Conservation (phyloP, 1,139 yeast genomes). For the Candida dubliniensis region DNA sequence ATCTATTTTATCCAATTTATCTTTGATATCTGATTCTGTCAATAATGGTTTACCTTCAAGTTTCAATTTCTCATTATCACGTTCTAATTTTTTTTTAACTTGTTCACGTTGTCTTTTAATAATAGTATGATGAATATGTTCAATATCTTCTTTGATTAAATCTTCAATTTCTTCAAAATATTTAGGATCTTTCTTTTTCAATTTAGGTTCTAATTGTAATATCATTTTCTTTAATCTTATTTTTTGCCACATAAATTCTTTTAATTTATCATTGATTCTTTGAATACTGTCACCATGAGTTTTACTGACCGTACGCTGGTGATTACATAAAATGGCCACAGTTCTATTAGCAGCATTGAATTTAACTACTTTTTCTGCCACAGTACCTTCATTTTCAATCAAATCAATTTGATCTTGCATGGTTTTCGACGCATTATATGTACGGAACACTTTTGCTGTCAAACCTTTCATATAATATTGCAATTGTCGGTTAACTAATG, state of each 20-base stretch:
- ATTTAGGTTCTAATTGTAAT: slow-evolving; percentile 58
- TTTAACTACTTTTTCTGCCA: slow-evolving; percentile 80
- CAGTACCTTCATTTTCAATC: slow-evolving; percentile 81
- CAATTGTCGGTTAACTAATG: slow-evolving; percentile 78
- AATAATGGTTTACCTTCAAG: slow-evolving; percentile 56
- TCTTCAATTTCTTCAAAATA: slow-evolving; percentile 75
- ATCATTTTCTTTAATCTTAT: slow-evolving; percentile 72
- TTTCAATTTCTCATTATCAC: slow-evolving; percentile 75
- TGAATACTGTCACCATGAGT: slow-evolving; percentile 79
- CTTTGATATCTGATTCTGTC: slow-evolving; percentile 54
- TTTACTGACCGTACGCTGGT: slow-evolving; percentile 89
- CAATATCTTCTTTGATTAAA: slow-evolving; percentile 62
- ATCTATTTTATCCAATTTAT: slow-evolving; percentile 58
- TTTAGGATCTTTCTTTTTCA: slow-evolving; percentile 51
- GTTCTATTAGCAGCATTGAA: slow-evolving; percentile 95
- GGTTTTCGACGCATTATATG: slow-evolving; percentile 93
- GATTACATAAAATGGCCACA: slow-evolving; percentile 95
- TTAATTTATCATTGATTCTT: slow-evolving; percentile 71
- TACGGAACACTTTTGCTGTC: slow-evolving; percentile 96
- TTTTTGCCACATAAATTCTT: slow-evolving; percentile 83
- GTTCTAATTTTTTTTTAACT: slow-evolving; percentile 59
- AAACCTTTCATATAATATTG: slow-evolving; percentile 90
- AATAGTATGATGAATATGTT: slow-evolving; percentile 55
- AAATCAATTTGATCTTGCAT: slow-evolving; percentile 93
- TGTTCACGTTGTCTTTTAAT: slow-evolving; percentile 63